Percentiles rank a stretch among this genome's conserved stretches.
phyloP scores from a whole-genome alignment of 345 rosid genomes.

The Sisymbrium altissimum region DNA sequence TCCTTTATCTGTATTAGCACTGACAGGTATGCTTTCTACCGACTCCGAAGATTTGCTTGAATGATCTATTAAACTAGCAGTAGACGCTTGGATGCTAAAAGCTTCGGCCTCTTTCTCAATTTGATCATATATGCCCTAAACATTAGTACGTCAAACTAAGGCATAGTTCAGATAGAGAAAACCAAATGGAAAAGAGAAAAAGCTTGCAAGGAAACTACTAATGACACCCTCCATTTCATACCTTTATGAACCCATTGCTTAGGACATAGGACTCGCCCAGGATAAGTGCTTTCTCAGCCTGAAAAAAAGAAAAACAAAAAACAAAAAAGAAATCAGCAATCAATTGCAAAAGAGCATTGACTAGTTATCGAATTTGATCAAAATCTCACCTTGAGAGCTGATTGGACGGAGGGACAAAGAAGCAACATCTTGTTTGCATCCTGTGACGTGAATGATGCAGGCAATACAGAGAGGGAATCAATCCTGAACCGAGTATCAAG shows the following conservation, averaged over 20 bases:
- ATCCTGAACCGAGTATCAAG: slow-evolving; percentile 60
- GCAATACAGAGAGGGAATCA: slow-evolving; percentile 79
- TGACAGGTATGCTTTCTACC: slow-evolving; percentile 43
- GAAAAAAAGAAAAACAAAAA: neutral
- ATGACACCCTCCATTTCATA: slow-evolving; percentile 21
- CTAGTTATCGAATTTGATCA: slow-evolving; percentile 6
- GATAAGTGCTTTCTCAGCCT: slow-evolving; percentile 71
- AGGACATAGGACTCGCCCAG: slow-evolving; percentile 69
- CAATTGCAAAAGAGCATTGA: slow-evolving; percentile 3
- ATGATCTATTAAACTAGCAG: slow-evolving; percentile 35
- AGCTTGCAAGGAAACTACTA: slow-evolving; percentile 1
- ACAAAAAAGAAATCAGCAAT: slow-evolving; percentile 13
- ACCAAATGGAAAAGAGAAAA: neutral
- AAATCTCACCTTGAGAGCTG: slow-evolving; percentile 68
- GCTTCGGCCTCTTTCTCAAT: slow-evolving; percentile 74
- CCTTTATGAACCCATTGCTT: slow-evolving; percentile 85
- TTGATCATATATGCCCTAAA: slow-evolving; percentile 67
- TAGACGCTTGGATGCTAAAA: slow-evolving; percentile 50
- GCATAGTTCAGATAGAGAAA: slow-evolving; percentile 26
- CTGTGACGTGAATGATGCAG: slow-evolving; percentile 58
- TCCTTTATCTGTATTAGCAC: slow-evolving; percentile 49
- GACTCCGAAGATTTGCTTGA: slow-evolving; percentile 47
- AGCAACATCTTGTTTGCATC: slow-evolving; percentile 81
- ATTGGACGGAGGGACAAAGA: slow-evolving; percentile 68
- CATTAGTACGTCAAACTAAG: slow-evolving; percentile 24